Evolutionary conservation across 2,329 filamentous ascomycete genomes (phyloP).

Genomic region (Diaporthe sp.): DNA sequence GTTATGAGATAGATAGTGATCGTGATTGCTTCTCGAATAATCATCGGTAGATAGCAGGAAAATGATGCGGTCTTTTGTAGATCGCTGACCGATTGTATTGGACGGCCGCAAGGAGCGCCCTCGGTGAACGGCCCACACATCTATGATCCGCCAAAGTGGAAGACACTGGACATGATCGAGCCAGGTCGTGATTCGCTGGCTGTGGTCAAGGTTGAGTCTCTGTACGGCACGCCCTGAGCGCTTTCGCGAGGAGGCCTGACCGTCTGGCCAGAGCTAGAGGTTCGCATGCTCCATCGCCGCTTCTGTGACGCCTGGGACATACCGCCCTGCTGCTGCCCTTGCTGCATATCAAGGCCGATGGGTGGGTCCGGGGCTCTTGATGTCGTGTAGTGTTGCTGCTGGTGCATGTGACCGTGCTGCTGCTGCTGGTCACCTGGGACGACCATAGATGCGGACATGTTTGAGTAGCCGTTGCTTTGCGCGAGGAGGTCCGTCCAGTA

Average conservation of each 20-base stretch:
- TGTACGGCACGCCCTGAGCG: conserved; percentile 32
- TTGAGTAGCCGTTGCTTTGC: conserved; percentile 35
- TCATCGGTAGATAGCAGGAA: conserved; percentile 24
- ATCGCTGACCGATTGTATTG: not conserved
- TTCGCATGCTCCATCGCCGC: conserved; percentile 42
- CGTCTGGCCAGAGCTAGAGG: conserved; percentile 41
- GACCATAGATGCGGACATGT: conserved; percentile 39
- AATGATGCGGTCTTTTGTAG: conserved; percentile 1
- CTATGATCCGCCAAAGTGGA: conserved; percentile 42
- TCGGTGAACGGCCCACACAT: not conserved
- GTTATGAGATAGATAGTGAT: conserved; percentile 25
- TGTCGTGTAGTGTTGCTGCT: conserved; percentile 42
- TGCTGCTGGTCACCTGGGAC: conserved; percentile 39
- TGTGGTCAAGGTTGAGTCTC: conserved; percentile 39
- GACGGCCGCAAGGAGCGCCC: not conserved
- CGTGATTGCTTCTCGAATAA: conserved; percentile 12
- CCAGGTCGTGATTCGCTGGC: conserved; percentile 39
- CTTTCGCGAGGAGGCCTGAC: conserved; percentile 39
- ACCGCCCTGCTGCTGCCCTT: conserved; percentile 20
- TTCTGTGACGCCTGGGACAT: conserved; percentile 39
- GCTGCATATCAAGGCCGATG: conserved; percentile 40
- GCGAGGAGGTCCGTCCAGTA: conserved; percentile 42
- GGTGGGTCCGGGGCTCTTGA: conserved; percentile 40
- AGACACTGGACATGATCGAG: conserved; percentile 43
- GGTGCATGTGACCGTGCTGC: conserved; percentile 37